phyloP scores from a whole-genome alignment of 345 rosid species.

The Mallotus nudiflorus region DNA sequence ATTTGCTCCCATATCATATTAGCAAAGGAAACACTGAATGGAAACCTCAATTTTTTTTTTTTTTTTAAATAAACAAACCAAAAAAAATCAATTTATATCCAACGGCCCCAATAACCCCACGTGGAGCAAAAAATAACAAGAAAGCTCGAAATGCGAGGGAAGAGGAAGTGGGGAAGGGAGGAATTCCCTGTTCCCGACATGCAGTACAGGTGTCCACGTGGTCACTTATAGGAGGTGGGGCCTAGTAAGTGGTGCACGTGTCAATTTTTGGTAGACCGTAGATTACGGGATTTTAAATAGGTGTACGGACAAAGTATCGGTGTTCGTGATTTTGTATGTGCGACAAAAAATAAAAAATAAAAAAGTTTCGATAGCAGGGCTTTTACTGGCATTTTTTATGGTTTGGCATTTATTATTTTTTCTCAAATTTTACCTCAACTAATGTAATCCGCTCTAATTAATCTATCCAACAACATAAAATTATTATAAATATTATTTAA shows the following conservation, averaged over 20 bases:
- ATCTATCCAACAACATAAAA: too few relatives aligned
- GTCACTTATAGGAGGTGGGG: constrained; percentile 21
- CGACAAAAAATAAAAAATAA: constrained; percentile 19
- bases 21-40: too few relatives aligned
- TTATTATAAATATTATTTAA: too few relatives aligned
- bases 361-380: neutral
- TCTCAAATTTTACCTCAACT: too few relatives aligned
- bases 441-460: too few relatives aligned
- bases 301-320: constrained; percentile 32
- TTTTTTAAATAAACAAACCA: too few relatives aligned
- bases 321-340: constrained; percentile 1
- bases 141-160: neutral
- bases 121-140: neutral
- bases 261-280: constrained; percentile 20
- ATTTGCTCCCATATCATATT: too few relatives aligned
- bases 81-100: neutral
- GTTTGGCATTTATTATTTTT: too few relatives aligned
- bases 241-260: constrained; percentile 26
- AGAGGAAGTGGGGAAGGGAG: neutral
- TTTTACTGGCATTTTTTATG: too few relatives aligned
- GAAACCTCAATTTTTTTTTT: too few relatives aligned
- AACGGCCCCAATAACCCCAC: neutral
- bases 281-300: constrained; percentile 32
- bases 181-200: constrained; percentile 33
- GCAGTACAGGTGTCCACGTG: constrained; percentile 39